phyloP scores from a whole-genome alignment of 2,329 filamentous ascomycete genomes.

The Zymoseptoria crescenta region DNA sequence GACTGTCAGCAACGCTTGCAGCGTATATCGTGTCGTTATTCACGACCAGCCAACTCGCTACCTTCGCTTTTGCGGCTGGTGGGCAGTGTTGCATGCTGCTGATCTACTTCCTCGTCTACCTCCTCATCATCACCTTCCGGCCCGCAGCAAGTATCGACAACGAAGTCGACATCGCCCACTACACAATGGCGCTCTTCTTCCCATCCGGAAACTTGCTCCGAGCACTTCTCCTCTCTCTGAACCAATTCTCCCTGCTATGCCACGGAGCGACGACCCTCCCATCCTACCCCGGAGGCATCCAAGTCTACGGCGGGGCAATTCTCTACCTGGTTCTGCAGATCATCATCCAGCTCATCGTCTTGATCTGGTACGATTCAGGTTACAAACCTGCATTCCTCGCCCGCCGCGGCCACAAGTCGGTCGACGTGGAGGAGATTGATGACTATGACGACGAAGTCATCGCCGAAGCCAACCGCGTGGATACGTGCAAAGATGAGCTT shows the following conservation, averaged over 20 bases:
- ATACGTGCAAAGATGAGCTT: conserved; percentile 58
- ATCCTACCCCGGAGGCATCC: conserved; percentile 61
- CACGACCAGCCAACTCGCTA: conserved; percentile 67
- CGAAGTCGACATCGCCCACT: conserved; percentile 63
- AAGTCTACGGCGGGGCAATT: conserved; percentile 75
- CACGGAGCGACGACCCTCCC: conserved; percentile 52
- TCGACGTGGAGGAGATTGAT: conserved; percentile 37
- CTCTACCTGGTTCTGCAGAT: conserved; percentile 72
- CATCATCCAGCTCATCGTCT: conserved; percentile 58
- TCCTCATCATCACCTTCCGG: conserved; percentile 57
- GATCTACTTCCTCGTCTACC: conserved; percentile 41
- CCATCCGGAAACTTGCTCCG: conserved; percentile 70
- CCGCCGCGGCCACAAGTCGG: conserved; percentile 36
- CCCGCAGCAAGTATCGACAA: conserved; percentile 61
- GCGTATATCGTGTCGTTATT: conserved; percentile 78
- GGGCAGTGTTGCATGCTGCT: conserved; percentile 54
- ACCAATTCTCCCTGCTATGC: conserved; percentile 77
- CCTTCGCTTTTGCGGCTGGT: conserved; percentile 76
- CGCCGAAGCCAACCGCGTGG: conserved; percentile 57
- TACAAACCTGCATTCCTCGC: conserved; percentile 51
- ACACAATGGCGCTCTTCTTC: conserved; percentile 63
- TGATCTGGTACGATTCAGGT: conserved; percentile 76
- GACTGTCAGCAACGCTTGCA: conserved; percentile 65
- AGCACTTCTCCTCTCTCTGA: conserved; percentile 68
- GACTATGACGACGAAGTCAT: conserved; percentile 50